These are phyloP conservation scores for Domatiomyces globalis DNA, from an alignment of 2,329 filamentous ascomycete genomes.

Conservation along the genomic window DNA sequence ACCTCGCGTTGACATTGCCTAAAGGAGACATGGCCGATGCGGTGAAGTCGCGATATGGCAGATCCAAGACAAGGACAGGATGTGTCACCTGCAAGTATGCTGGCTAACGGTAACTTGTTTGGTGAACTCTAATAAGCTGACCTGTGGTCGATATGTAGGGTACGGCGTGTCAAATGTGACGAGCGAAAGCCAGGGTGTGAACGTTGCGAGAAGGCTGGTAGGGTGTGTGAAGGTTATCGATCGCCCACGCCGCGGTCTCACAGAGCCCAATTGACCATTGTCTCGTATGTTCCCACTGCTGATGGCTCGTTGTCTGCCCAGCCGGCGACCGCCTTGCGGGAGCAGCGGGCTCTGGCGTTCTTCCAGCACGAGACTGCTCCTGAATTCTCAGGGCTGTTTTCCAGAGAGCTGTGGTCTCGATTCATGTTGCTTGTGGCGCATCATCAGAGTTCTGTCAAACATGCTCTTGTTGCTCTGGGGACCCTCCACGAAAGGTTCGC, in stretches of 20 bases:
- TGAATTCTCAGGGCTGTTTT: slow-evolving; percentile 1
- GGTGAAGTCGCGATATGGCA: not conserved
- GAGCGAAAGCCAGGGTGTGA: slow-evolving; percentile 3
- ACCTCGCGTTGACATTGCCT: too few relatives aligned
- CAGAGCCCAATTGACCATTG: not conserved
- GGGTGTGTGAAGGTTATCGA: slow-evolving; percentile 2
- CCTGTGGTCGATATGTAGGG: not conserved
- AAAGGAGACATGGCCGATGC: too few relatives aligned
- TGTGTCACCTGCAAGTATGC: not conserved
- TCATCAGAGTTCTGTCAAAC: slow-evolving; percentile 1
- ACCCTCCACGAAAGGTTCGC: slow-evolving; percentile 2
- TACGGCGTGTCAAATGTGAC: slow-evolving; percentile 5
- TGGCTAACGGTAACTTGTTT: not conserved
- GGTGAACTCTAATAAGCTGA: not conserved
- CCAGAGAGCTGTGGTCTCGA: slow-evolving; percentile 2
- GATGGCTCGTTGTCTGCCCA: not conserved
- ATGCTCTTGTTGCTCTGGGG: slow-evolving; percentile 4
- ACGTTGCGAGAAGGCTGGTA: not conserved
- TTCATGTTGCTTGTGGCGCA: slow-evolving; percentile 1
- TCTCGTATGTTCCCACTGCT: slow-evolving; percentile 1
- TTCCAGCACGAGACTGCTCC: slow-evolving; percentile 3
- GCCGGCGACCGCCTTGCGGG: not conserved
- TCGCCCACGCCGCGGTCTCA: not conserved
- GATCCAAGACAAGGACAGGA: not conserved
- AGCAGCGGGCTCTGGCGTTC: slow-evolving; percentile 3